These are phyloP conservation scores for Omphalotus olearius DNA, from an alignment of 1,284 basidiomycete genomes.

Conservation along the genomic window DNA sequence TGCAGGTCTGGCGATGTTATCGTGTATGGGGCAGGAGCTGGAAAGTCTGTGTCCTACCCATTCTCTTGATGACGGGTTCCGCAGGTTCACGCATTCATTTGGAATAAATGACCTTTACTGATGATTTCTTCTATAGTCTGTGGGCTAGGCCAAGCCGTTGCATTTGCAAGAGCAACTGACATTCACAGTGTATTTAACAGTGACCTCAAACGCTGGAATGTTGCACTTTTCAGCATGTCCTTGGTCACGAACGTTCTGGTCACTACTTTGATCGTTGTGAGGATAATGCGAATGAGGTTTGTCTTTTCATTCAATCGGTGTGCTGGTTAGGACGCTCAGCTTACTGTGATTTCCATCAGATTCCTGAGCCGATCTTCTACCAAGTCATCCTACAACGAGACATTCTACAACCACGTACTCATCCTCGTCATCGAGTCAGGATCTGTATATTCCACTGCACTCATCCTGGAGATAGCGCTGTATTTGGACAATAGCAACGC, in stretches of 20 bases:
- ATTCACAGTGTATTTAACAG: slow-evolving; percentile 31
- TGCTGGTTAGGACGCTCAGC: too few species aligned
- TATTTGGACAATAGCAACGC: slow-evolving; percentile 33
- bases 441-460: slow-evolving; percentile 34
- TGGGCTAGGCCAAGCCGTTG: slow-evolving; percentile 31
- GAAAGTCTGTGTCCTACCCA: slow-evolving; percentile 27
- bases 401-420: slow-evolving; percentile 29
- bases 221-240: slow-evolving; percentile 31
- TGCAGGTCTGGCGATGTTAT: slow-evolving; percentile 33
- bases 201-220: slow-evolving; percentile 30
- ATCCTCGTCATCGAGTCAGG: slow-evolving; percentile 35
- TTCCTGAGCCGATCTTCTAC: too few species aligned
- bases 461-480: slow-evolving; percentile 33
- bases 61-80: slow-evolving; percentile 29
- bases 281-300: slow-evolving; percentile 35
- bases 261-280: slow-evolving; percentile 29
- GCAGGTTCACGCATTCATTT: slow-evolving; percentile 23
- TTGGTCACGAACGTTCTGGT: slow-evolving; percentile 33
- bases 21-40: slow-evolving; percentile 32
- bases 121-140: slow-evolving; percentile 21
- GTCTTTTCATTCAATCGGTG: too few species aligned
- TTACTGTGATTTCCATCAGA: too few species aligned
- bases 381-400: slow-evolving; percentile 24
- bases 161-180: slow-evolving; percentile 27
- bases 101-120: neutral